Evolutionary conservation across 768 basidiomycete genomes (phyloP), one percentile per base, ranked within the genome.

Genomic region (Amyloporia xantha): DNA sequence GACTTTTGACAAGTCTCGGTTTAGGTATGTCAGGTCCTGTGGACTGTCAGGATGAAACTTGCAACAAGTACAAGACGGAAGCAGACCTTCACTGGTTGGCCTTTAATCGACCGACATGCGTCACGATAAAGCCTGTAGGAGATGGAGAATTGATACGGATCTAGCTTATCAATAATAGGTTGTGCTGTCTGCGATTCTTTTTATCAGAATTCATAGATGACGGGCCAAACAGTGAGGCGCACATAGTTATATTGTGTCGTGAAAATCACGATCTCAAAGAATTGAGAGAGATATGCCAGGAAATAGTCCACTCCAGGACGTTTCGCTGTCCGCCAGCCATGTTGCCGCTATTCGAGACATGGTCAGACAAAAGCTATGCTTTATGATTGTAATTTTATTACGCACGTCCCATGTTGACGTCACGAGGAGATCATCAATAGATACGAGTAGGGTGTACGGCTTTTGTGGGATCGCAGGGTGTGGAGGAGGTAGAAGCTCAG

Each of bases 291-390:
- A 65, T 99, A 99, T 23, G 81, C 94, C 27, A 99, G 75, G 78
- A 99, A 99, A 69, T 99, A 98, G 63, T 99, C 96, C 13, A 93
- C 89, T 3, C 96, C 96, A 1, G 96, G 95, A 27, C 96, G 82
- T 69, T 98, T 99, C 4, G 94, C 95, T 2, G 95, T 97, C 55
- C 91, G 76, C 95, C 96, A 99, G 44, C 96, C 96, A 59, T 90
- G 76, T 69, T 90, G 80, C 47, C 94, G 82, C 92, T 96, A 51
- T 27, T n/a, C n/a, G n/a, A 37, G 17, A 43, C 27, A 15, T 33
- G 5, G 10, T 28, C 7, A 17, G 41, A 28, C 4, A 9, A 17
- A n/a, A 38, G 4, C n/a, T 20, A 10, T 33, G 17, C 40, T 41
- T 23, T 5, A 20, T 13, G 17, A n/a, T 41, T 26, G 46, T 20